phyloP scores from a whole-genome alignment of 371 early-diverging fungal species.

The Enteropsectra breve region DNA sequence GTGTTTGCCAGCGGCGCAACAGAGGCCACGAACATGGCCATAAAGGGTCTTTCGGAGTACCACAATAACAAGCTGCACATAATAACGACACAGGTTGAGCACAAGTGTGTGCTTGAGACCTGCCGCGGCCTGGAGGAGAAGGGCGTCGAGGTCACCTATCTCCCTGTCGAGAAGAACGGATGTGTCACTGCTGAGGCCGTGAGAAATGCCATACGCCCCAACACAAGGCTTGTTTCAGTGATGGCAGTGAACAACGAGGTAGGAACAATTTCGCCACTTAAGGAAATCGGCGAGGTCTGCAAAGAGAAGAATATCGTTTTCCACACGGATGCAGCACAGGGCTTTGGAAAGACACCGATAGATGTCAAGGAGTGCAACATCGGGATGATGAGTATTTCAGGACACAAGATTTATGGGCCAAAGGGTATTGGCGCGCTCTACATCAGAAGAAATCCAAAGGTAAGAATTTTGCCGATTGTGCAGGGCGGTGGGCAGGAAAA shows the following conservation, averaged over 20 bases:
- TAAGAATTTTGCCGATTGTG: slow-evolving; percentile 77
- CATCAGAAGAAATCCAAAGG: slow-evolving; percentile 83
- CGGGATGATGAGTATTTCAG: slow-evolving; percentile 86
- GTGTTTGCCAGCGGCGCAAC: slow-evolving; percentile 97
- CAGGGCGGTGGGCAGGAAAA: slow-evolving; percentile 97
- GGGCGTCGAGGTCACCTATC: slow-evolving; percentile 84
- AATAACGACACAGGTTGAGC: slow-evolving; percentile 94
- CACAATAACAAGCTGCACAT: slow-evolving; percentile 69
- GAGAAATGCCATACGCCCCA: slow-evolving; percentile 74
- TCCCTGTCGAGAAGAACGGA: slow-evolving; percentile 78
- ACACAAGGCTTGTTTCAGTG: slow-evolving; percentile 79
- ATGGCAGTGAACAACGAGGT: slow-evolving; percentile 99
- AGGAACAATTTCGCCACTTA: slow-evolving; percentile 88
- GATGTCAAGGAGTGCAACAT: slow-evolving; percentile 88
- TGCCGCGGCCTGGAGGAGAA: slow-evolving; percentile 87
- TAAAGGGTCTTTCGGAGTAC: slow-evolving; percentile 91
- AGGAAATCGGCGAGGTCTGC: slow-evolving; percentile 69
- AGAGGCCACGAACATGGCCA: slow-evolving; percentile 87
- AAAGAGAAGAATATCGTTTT: slow-evolving; percentile 55
- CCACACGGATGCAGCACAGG: slow-evolving; percentile 97
- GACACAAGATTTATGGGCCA: slow-evolving; percentile 97
- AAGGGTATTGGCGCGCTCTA: slow-evolving; percentile 92
- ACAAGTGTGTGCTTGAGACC: slow-evolving; percentile 96
- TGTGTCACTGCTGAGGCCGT: slow-evolving; percentile 66
- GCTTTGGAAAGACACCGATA: slow-evolving; percentile 85